These are phyloP conservation scores for Saccharomyces hybrid DNA, from an alignment of 1,139 yeast species.

Conservation along the genomic window DNA sequence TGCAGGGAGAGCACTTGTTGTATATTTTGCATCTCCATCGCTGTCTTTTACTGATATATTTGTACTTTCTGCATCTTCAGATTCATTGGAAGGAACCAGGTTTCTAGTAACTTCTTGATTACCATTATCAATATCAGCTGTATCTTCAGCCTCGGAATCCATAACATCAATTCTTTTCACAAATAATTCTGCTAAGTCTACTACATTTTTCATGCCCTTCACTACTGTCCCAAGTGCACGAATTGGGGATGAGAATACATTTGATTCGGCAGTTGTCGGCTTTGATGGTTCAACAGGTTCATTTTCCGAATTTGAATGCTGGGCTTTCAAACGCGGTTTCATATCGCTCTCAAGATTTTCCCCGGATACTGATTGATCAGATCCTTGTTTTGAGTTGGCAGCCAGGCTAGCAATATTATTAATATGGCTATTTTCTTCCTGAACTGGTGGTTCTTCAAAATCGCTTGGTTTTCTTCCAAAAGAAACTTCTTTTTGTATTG, in stretches of 20 bases:
- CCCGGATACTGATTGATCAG: background rate
- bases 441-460: background rate
- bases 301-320: background rate
- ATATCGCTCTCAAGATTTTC: background rate
- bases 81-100: background rate
- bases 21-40: background rate
- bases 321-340: background rate
- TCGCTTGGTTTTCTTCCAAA: background rate
- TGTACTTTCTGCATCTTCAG: background rate
- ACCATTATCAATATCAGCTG: background rate
- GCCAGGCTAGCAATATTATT: background rate
- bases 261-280: background rate
- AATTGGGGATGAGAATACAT: slow-evolving; percentile 11
- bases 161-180: slow-evolving; percentile 11
- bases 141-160: slow-evolving; percentile 5
- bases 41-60: background rate
- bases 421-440: background rate
- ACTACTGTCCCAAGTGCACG: slow-evolving; percentile 11
- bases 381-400: background rate
- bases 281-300: background rate
- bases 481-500: background rate
- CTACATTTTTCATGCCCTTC: slow-evolving; percentile 11
- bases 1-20: background rate
- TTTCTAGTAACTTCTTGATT: background rate
- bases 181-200: slow-evolving; percentile 12